phyloP scores from a whole-genome alignment of 352 stramenopile species.

The Phytopythium delawarense region DNA sequence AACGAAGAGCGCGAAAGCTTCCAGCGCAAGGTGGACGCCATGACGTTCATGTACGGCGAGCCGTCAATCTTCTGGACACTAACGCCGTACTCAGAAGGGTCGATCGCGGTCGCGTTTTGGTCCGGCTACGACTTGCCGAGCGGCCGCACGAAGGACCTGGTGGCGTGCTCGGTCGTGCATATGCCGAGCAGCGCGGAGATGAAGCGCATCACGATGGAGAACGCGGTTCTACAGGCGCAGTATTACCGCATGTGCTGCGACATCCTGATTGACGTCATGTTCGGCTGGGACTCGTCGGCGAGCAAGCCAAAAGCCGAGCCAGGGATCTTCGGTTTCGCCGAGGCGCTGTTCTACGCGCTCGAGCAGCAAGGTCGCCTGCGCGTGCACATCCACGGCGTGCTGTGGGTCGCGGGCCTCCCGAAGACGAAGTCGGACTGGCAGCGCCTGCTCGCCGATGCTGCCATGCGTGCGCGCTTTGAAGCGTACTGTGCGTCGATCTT shows the following conservation, averaged over 20 bases:
- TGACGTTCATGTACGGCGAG: slow-evolving; percentile 14
- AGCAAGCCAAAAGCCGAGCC: slow-evolving; percentile 1
- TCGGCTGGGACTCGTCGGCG: slow-evolving; percentile 5
- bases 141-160: slow-evolving; percentile 5
- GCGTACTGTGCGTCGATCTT: slow-evolving; percentile 23
- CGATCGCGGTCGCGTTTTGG: slow-evolving; percentile 20
- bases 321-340: slow-evolving; percentile 7
- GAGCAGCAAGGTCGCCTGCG: slow-evolving; percentile 8
- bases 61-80: slow-evolving; percentile 29
- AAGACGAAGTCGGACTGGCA: slow-evolving; percentile 11
- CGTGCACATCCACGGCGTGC: slow-evolving; percentile 10
- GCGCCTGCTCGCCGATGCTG: background rate
- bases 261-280: slow-evolving; percentile 4
- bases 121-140: slow-evolving; percentile 8
- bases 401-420: slow-evolving; percentile 6
- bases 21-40: slow-evolving; percentile 11
- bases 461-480: slow-evolving; percentile 12
- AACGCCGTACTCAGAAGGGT: slow-evolving; percentile 23
- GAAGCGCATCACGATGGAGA: background rate
- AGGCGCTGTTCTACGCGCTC: slow-evolving; percentile 8
- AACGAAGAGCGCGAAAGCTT: slow-evolving; percentile 20
- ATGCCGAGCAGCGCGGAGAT: slow-evolving; percentile 3
- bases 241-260: slow-evolving; percentile 11
- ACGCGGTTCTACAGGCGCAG: slow-evolving; percentile 5
- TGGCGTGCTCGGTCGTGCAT: background rate